phyloP scores from a whole-genome alignment of 495 filamentous ascomycete genomes.

The Cercophora newfieldiana region DNA sequence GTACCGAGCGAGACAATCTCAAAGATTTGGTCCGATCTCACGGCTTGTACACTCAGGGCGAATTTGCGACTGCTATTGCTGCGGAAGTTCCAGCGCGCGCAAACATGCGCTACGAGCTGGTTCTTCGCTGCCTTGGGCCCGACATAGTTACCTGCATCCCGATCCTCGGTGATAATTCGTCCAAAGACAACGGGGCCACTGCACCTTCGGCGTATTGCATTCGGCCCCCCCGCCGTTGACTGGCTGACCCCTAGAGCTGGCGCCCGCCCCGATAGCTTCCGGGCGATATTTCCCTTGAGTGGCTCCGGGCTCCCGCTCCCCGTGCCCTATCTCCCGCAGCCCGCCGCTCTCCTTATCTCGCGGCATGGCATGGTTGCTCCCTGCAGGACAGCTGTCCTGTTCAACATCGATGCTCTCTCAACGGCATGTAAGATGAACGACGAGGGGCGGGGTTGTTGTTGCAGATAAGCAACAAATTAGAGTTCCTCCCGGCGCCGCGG shows the following conservation, averaged over 20 bases:
- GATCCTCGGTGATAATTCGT: background rate
- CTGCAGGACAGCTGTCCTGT: constrained; percentile 1
- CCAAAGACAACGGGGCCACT: background rate
- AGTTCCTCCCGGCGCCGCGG: background rate
- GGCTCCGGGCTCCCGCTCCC: background rate
- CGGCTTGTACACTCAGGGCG: background rate
- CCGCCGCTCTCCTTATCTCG: constrained; percentile 8
- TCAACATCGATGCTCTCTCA: background rate
- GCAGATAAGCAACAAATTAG: background rate
- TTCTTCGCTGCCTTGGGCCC: background rate
- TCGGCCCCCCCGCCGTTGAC: background rate
- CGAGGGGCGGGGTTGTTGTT: background rate
- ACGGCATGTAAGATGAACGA: background rate
- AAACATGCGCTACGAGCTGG: background rate
- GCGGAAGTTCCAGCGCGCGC: background rate
- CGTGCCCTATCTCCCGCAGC: background rate
- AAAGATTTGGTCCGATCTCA: background rate
- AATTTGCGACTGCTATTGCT: background rate
- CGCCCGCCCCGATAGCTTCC: background rate
- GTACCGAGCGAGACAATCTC: background rate
- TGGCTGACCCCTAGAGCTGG: background rate
- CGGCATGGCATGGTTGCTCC: background rate
- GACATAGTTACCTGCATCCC: background rate
- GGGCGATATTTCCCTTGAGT: background rate
- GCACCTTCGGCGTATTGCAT: background rate